These are phyloP conservation scores for Neocallimastix lanati DNA, from an alignment of 192 early-diverging fungal species.

Conservation along the genomic window DNA sequence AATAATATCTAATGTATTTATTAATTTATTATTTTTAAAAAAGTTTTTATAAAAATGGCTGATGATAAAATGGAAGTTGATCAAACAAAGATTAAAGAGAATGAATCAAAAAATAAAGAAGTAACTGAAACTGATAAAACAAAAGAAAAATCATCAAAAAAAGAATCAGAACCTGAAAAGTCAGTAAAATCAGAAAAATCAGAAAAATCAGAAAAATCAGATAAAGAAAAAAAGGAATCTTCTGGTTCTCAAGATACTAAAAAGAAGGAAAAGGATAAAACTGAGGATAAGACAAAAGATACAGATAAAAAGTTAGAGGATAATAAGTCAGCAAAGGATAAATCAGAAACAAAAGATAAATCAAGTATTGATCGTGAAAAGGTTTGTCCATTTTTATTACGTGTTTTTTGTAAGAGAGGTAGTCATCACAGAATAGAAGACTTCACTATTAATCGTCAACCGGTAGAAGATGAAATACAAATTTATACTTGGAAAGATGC, in stretches of 20 bases:
- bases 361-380: not conserved
- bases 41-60: too few relatives aligned
- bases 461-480: slow-evolving; percentile 20
- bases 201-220: too few relatives aligned
- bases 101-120: not conserved
- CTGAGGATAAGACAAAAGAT: not conserved
- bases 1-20: too few relatives aligned
- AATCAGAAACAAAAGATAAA: not conserved
- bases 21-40: too few relatives aligned
- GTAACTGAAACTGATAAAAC: not conserved
- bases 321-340: not conserved
- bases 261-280: not conserved
- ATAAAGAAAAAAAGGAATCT: too few relatives aligned
- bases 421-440: slow-evolving; percentile 17
- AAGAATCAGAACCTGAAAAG: not conserved
- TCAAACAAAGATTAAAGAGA: not conserved
- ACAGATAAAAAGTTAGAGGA: not conserved
- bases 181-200: too few relatives aligned
- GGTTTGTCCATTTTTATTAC: slow-evolving; percentile 31
- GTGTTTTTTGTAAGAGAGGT: slow-evolving; percentile 18
- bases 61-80: not conserved
- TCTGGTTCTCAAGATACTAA: not conserved
- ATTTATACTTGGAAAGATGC: slow-evolving; percentile 46
- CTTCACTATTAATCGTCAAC: slow-evolving; percentile 13
- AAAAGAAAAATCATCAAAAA: not conserved